Conservation (phyloP, 1,284 basidiomycete species). For the Puccinia polysora region DNA sequence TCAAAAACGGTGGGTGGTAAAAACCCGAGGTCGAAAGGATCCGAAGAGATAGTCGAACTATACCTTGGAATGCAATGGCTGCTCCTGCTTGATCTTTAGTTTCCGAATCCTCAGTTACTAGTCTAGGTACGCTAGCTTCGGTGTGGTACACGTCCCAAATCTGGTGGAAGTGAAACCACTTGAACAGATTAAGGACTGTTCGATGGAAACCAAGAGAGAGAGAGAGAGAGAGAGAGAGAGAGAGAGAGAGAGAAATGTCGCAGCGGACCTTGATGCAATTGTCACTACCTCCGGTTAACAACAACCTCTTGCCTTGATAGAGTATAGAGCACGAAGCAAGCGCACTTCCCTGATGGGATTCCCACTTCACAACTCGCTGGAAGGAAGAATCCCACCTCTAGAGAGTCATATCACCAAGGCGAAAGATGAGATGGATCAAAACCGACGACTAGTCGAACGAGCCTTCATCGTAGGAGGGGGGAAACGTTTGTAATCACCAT, state of each 20-base stretch:
- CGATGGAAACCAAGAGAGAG: conserved; percentile 77
- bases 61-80: conserved; percentile 40
- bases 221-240: conserved; percentile 69
- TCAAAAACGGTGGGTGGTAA: conserved; percentile 41
- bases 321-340: conserved; percentile 37
- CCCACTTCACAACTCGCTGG: conserved; percentile 33
- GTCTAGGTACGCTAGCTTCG: conserved; percentile 65
- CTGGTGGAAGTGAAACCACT: neutral
- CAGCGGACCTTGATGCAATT: conserved; percentile 52
- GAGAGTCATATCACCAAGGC: neutral
- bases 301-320: conserved; percentile 30
- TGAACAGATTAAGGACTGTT: conserved; percentile 67
- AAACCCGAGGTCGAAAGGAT: conserved; percentile 49
- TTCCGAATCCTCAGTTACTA: conserved; percentile 69
- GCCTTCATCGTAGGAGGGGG: too few relatives aligned
- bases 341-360: conserved; percentile 39
- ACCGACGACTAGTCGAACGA: too few relatives aligned
- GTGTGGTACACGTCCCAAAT: conserved; percentile 52
- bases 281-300: conserved; percentile 50
- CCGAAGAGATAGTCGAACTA: neutral
- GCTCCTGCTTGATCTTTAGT: conserved; percentile 72
- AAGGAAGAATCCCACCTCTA: conserved; percentile 42
- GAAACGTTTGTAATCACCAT: conserved; percentile 31
- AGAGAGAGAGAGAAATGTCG: neutral
- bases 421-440: neutral